Evolutionary conservation across 140 eudicot genomes (phyloP).

Genomic region (Erigeron philadelphicus): DNA sequence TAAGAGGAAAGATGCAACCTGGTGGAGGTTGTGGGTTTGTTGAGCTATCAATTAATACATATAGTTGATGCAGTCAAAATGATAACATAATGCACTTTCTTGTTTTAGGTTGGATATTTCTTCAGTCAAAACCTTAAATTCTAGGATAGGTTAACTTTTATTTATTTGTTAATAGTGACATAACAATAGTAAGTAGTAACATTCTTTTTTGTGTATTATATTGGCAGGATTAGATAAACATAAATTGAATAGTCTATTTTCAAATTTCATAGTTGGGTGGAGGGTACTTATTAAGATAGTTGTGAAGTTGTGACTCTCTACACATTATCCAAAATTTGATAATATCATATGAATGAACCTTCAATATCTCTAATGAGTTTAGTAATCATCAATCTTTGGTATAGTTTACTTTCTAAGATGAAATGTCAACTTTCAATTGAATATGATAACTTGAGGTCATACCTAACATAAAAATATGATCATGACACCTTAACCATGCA

Average conservation of each 20-base stretch:
- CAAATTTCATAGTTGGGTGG: too few species aligned
- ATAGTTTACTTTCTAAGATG: not conserved
- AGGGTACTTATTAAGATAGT: too few species aligned
- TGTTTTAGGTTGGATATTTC: not conserved
- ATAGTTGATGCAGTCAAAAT: not conserved
- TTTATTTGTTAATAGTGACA: not conserved
- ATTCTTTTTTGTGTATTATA: not conserved
- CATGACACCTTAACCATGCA: slow-evolving; percentile 4
- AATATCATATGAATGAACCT: too few species aligned
- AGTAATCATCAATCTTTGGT: slow-evolving; percentile 12
- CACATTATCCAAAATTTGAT: too few species aligned
- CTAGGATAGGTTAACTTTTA: not conserved
- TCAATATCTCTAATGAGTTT: not conserved
- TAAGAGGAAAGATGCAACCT: not conserved
- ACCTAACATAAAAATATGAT: slow-evolving; percentile 9
- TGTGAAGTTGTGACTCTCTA: too few species aligned
- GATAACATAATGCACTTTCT: not conserved
- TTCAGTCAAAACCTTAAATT: not conserved
- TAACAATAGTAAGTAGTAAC: not conserved
- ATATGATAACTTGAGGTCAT: slow-evolving; percentile 1
- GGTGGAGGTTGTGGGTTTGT: slow-evolving; percentile 2
- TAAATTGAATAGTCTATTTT: not conserved
- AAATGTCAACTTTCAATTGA: not conserved
- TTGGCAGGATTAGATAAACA: not conserved
- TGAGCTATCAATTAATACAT: not conserved